Base-by-base conservation (phyloP, 768 basidiomycete species). In the Russula dissimulans region DNA sequence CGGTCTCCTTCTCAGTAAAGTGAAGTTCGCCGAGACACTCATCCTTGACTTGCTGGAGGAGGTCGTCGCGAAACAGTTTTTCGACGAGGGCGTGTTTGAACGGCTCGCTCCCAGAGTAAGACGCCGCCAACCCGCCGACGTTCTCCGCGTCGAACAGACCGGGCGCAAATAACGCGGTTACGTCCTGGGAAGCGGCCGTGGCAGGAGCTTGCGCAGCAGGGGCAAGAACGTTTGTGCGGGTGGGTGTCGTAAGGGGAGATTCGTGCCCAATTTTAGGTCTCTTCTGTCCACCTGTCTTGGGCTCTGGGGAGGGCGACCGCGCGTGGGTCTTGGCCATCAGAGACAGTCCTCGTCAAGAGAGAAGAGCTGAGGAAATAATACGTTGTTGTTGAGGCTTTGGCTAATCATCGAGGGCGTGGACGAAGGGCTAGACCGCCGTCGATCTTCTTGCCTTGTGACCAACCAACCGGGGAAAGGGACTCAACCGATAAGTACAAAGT, bases 1-100 rank as follows among this genome's bases (percentile, higher is more conserved):
- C 95, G 3, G 95, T 98, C 78, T 97, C 91, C 75, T 97, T 98
- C 76, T 93, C 86, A 3, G 87, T 81, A 70, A 95, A 93, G 71
- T 78, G 85, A 62, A 95, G 80, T 68, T 92, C 83, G 53, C 76
- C 74, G 57, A 89, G 72, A 66, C 89, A 91, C 71, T 95, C 92
- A 67, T 92, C 86, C 74, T 90, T 88, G 61, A 92, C 92, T 36
- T 80, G 79, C 67, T 78, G 77, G 36, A 97, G 78, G 31, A 98
- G 79, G 7, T 86, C 86, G 65, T 94, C 87, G 67, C 87, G 84
- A 72, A 97, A 89, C 18, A 97, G 78, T 66, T 85, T 82, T 52
- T 87, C 83, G 56, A 97, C 79, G 53, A 91, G 78, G 17, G 83
- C 84, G 73, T 95, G 85, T 72, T 87, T 89, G 81, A 86, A 97